Base-by-base conservation (phyloP, 345 rosid genomes). In the Hirschfeldia incana region DNA sequence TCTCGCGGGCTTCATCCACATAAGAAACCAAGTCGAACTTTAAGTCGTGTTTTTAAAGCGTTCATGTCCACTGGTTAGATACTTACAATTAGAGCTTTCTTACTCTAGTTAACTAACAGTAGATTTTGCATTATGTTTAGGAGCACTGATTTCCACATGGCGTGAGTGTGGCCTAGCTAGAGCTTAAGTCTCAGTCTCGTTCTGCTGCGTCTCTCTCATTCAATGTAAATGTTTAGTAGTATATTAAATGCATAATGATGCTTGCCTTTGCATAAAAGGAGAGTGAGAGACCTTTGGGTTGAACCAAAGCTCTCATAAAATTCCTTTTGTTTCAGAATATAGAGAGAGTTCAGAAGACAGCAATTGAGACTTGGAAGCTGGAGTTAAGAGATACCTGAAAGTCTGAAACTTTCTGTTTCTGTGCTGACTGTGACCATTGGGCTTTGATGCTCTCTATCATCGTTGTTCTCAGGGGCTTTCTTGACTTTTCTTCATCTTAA, bases 321-420 rank as follows among this genome's bases (percentile, higher is more conserved):
- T 80, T 80, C 80, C 55, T 70, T 80, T 76, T 80, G 83, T 58
- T 80, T 75, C 73, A 44, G 65, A 51, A 17, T 5, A 26, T 8
- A 7, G 59, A 44, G 28, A 46, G 12, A 55, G 28, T 16, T 13
- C 27, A 55, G 62, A 78, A 21, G 6, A 58, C 26, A 53, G 57
- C 59, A 44, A 34, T 33, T 74, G 76, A 75, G 69, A 70, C 44
- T 80, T 36, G 80, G 60, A 70, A 57, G 71, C 65, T 64, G 75
- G 55, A 80, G 79, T 69, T 69, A 37, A 69, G 79, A 74, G 76
- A 27, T 55, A 75, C 72, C 76, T 80, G 80, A 75, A 65, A 65
- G 73, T 75, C 76, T 80, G 80, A 75, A 65, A 65, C 76, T 75
- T 30, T 65, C 58, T 70, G 76, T 75, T 75, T 58, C 80, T 70